Evolutionary conservation across 176 grass and related monocot species (phyloP), one percentile per base, ranked within the genome.

Genomic region (Carex myosuroides): DNA sequence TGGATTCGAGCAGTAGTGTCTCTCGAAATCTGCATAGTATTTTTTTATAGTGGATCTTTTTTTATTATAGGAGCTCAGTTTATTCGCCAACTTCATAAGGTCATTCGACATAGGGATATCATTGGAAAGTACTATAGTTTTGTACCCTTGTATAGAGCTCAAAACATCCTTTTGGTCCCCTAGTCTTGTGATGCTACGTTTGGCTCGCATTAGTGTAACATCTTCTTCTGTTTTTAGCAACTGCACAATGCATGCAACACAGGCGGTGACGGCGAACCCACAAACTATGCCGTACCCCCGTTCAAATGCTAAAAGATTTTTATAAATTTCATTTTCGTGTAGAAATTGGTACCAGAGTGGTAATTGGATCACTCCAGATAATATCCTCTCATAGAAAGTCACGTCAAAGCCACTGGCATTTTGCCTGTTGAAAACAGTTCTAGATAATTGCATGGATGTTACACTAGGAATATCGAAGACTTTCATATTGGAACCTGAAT

Each of bases 401-500:
- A 57, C 14, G 5, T 57, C 54, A 17, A 16, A 17, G 13, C 14
- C 54, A 57, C 4, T 29, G 29, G 1, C 54, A 5, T 0, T 0
- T 17, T 5, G 3, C 54, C 5, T 57, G 3, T 57, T 4, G 16
- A 57, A 57, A 57, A 5, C 54, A 17, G 54, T 57, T 57, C 0
- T 3, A 57, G 14, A 57, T 17, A 16, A 13, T 57, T 16, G 54
- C 16, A 57, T 17, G 14, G 17, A 3, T 57, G 54, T 57, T 57
- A 14, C 54, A 13, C 54, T 17, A 16, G 14, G 54, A 3, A 57
- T 57, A 57, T 17, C 1, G 5, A 57, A 17, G 13, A 0, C 0
- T 13, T 17, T 3, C 54, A 17, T 42, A 5, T 0, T 17, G 0
- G 0, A 0, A 0, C 0, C 1, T 13, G 13, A 0, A 0, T 1